phyloP scores from a whole-genome alignment of 345 rosid species.

The Dovyalis caffra region DNA sequence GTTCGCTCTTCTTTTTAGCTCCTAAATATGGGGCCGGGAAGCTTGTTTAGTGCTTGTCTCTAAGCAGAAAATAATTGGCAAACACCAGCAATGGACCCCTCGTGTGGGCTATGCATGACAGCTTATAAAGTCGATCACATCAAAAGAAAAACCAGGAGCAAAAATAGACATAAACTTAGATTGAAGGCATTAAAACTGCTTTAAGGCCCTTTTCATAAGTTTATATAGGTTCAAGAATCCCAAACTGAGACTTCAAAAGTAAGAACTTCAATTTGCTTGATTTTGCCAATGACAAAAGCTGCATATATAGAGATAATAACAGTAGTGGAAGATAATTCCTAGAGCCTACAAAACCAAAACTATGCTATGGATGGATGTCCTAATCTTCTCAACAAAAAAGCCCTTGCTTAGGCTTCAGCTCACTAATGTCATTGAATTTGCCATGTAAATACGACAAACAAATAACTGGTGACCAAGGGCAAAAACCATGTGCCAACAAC shows the following conservation, averaged over 20 bases:
- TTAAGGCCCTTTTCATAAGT: not conserved
- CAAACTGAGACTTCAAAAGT: not conserved
- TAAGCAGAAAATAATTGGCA: not conserved
- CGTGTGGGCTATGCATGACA: not conserved
- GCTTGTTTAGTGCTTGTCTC: not conserved
- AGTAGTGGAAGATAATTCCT: not conserved
- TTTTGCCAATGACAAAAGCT: not conserved
- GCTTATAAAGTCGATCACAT: not conserved
- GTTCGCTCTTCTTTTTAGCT: too few species aligned
- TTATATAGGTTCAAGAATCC: not conserved
- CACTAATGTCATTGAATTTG: not conserved
- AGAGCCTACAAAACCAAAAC: not conserved
- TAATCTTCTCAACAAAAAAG: not conserved
- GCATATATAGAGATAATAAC: not conserved
- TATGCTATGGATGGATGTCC: not conserved
- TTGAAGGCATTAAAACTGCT: not conserved
- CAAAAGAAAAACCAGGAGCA: not conserved
- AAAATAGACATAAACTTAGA: too few species aligned
- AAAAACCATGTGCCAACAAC: slow-evolving; percentile 30
- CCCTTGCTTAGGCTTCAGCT: slow-evolving; percentile 5
- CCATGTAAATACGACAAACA: slow-evolving; percentile 3
- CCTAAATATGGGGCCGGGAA: too few species aligned
- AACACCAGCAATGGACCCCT: too few species aligned
- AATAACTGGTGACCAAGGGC: slow-evolving; percentile 14
- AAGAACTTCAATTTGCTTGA: not conserved